These are phyloP conservation scores for Paramecium octaurelia DNA, from an alignment of 73 alveolate genomes.

Conservation along the genomic window DNA sequence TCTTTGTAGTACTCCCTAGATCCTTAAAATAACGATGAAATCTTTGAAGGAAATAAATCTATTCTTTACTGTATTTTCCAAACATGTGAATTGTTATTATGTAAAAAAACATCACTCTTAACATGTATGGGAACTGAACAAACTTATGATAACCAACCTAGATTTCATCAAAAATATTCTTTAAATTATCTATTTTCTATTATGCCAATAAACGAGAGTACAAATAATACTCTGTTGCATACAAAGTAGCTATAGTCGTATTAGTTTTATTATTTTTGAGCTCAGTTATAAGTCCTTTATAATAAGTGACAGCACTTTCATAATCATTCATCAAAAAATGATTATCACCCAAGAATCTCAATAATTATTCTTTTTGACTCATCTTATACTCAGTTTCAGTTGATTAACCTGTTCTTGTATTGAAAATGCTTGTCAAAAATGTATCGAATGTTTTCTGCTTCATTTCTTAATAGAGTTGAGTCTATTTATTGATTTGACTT, in stretches of 20 bases:
- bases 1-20: not conserved
- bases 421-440: not conserved
- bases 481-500: not conserved
- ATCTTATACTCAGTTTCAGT: conserved; percentile 8
- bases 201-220: conserved; percentile 3
- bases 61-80: conserved; percentile 11
- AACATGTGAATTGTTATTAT: not conserved
- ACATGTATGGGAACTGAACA: conserved; percentile 5
- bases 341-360: conserved; percentile 31
- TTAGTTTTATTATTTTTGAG: conserved; percentile 32
- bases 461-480: conserved; percentile 14
- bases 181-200: conserved; percentile 10
- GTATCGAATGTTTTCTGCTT: conserved; percentile 15
- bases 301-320: conserved; percentile 25
- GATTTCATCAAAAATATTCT: conserved; percentile 17
- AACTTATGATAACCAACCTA: not conserved
- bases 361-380: not conserved
- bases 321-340: conserved; percentile 42
- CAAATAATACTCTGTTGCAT: conserved; percentile 26
- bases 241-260: not conserved
- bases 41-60: not conserved
- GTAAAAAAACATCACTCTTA: not conserved
- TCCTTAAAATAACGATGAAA: conserved; percentile 32
- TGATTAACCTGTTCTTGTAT: not conserved
- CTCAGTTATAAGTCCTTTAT: not conserved